Evolutionary conservation across 371 early-diverging fungal species (phyloP), one percentile per base, ranked within the genome.

Genomic region (Dinochytrium kinnereticum): DNA sequence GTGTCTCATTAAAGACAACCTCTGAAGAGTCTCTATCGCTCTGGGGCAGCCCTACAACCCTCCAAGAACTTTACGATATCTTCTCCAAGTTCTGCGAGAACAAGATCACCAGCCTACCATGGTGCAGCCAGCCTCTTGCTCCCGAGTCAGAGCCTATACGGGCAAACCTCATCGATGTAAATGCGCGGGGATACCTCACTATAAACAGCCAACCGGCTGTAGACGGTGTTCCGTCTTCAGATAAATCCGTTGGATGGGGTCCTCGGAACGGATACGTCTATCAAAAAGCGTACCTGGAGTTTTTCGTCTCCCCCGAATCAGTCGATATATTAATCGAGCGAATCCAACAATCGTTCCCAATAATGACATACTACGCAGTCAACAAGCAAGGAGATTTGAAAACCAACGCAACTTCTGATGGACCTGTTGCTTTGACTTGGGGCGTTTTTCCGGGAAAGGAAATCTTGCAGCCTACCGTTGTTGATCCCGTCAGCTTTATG

Each of bases 401-500:
- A 53, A 95, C 96, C 51, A 97, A 97, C 84, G 91, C 91, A 57
- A 83, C 87, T 40, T 86, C 82, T 64, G 95, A 94, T 78, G 90
- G 90, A 26, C 95, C 96, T 15, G 97, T 95, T 73, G 98, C 98
- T 17, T 96, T 98, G 21, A 97, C 98, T 7, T 98, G 98, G 98
- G 98, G 98, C 70, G 96, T 97, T 2, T 98, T 98, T 90, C 96
- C 97, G 7, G 96, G 96, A 70, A 95, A 96, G 82, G 98, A 98
- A 76, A 95, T 98, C 74, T 86, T 96, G 38, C 98, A 98, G 80
- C 98, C 98, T 19, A 98, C 98, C 17, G 89, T 98, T 75, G 97
- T 97, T 31, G 98, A 98, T 77, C 86, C 91, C 19, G 89, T 87
- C 66, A 91, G 92, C 69, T 98, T 98, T 80, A 86, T 96, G 87